These are phyloP conservation scores for Didymella arachidicola DNA, from an alignment of 2,329 filamentous ascomycete species.

Conservation along the genomic window DNA sequence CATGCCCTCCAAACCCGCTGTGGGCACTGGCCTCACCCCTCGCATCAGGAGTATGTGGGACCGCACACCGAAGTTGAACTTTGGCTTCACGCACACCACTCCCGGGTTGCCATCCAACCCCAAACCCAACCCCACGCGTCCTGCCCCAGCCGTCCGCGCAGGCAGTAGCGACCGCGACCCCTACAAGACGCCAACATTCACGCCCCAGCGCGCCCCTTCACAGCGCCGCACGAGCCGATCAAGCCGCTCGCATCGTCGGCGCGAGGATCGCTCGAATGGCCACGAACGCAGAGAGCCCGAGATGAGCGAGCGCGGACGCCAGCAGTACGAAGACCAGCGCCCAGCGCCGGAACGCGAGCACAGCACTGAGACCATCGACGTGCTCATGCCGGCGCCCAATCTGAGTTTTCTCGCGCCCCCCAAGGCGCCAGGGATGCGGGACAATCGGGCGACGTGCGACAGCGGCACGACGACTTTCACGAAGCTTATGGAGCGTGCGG, in stretches of 20 bases:
- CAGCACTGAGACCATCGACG: slow-evolving; percentile 56
- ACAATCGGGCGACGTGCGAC: slow-evolving; percentile 44
- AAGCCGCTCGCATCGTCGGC: slow-evolving; percentile 15
- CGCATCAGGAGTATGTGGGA: slow-evolving; percentile 48
- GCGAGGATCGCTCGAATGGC: not conserved
- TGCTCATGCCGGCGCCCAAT: slow-evolving; percentile 50
- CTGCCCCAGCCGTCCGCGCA: slow-evolving; percentile 39
- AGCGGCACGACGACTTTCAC: slow-evolving; percentile 51
- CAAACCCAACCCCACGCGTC: slow-evolving; percentile 21
- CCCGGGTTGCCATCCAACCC: slow-evolving; percentile 27
- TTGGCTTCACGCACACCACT: slow-evolving; percentile 28
- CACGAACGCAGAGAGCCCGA: slow-evolving; percentile 6
- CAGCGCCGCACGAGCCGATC: slow-evolving; percentile 28
- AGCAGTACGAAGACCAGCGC: not conserved
- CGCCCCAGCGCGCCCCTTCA: slow-evolving; percentile 33
- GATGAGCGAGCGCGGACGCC: slow-evolving; percentile 4
- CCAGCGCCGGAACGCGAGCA: slow-evolving; percentile 34
- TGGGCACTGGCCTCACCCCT: slow-evolving; percentile 38
- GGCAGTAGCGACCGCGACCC: slow-evolving; percentile 41
- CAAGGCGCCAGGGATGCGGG: slow-evolving; percentile 41
- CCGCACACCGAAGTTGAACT: slow-evolving; percentile 45
- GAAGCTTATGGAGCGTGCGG: slow-evolving; percentile 54
- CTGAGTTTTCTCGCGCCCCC: slow-evolving; percentile 45
- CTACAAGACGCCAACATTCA: slow-evolving; percentile 43
- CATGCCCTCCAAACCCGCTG: slow-evolving; percentile 23